phyloP scores from a whole-genome alignment of 148 eudicot genomes.

The Silene latifolia region DNA sequence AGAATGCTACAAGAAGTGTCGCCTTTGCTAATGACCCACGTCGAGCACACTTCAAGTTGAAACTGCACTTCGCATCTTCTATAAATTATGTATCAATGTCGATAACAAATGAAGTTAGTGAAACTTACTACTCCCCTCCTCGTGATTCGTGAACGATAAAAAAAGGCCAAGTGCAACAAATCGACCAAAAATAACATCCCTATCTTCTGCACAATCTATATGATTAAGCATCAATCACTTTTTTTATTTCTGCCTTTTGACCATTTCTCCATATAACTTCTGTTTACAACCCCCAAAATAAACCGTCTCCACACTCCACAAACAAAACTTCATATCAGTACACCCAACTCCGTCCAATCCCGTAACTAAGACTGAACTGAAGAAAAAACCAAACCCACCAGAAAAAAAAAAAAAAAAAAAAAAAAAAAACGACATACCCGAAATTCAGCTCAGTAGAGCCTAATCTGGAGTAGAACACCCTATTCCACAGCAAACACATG shows the following conservation, averaged over 20 bases:
- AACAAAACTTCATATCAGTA: neutral
- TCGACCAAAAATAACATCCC: too few species aligned
- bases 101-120: too few species aligned
- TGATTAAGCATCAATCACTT: neutral
- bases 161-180: neutral
- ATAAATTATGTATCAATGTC: too few species aligned
- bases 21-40: too few species aligned
- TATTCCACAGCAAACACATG: constrained; percentile 6
- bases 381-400: neutral
- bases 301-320: neutral
- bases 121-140: too few species aligned
- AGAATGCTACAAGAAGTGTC: too few species aligned
- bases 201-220: neutral
- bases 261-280: constrained; percentile 4
- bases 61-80: too few species aligned
- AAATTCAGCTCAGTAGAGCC: neutral
- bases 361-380: constrained; percentile 10
- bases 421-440: neutral
- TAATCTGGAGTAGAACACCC: neutral
- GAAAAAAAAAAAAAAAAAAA: neutral
- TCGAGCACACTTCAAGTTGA: too few species aligned
- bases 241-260: neutral
- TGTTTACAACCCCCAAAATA: neutral
- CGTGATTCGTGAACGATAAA: too few species aligned
- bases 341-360: constrained; percentile 17